Evolutionary conservation across 176 grass and related monocot species (phyloP).

Genomic region (Leersia perrieri): DNA sequence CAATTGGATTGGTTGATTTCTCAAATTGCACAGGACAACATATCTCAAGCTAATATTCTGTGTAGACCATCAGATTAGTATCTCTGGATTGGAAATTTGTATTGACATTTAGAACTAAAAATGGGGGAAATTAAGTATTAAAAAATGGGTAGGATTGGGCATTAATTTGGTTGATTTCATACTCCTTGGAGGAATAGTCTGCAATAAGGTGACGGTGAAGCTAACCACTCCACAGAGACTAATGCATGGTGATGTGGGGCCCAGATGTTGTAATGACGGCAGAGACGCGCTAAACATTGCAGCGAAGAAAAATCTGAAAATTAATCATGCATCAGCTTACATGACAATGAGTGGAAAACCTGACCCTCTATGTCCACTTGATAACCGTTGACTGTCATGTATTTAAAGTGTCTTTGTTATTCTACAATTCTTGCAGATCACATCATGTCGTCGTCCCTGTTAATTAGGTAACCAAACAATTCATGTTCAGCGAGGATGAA

Average conservation of each 20-base stretch:
- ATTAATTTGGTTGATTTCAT: neutral
- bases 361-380: neutral
- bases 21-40: neutral
- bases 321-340: neutral
- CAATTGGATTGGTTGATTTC: no score
- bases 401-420: neutral
- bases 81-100: no score
- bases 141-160: neutral
- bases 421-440: neutral
- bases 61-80: no score
- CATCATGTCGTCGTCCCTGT: neutral
- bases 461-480: neutral
- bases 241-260: neutral
- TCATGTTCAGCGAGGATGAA: neutral
- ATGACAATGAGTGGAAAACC: neutral
- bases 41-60: neutral
- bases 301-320: neutral
- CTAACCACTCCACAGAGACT: neutral
- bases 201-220: neutral
- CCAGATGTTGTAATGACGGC: neutral
- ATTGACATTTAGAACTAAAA: neutral
- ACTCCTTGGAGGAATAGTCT: neutral
- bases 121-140: neutral
- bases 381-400: neutral
- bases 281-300: neutral